A percentile compares a stretch with the other conserved stretches of the same genome.
phyloP scores from a whole-genome alignment of 768 basidiomycete species.

The Boletus rubescentipes region DNA sequence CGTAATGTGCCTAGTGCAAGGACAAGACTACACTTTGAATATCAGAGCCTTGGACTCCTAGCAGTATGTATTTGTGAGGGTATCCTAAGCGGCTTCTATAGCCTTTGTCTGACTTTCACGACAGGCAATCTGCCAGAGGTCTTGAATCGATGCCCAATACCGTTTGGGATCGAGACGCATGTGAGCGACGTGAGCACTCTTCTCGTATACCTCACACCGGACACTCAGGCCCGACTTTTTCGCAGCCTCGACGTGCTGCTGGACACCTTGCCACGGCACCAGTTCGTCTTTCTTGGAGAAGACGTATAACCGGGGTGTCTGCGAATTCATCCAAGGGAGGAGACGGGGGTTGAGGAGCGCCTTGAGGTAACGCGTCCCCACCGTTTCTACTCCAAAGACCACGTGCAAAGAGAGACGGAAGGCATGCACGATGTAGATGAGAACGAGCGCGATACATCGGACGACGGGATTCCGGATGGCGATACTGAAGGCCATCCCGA shows the following conservation, averaged over 20 bases:
- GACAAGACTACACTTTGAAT: too few species aligned
- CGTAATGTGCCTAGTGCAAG: too few species aligned
- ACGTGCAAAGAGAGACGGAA: neutral
- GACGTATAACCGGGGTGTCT: constrained; percentile 37
- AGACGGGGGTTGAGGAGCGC: constrained; percentile 23
- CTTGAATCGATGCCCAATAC: constrained; percentile 25
- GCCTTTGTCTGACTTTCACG: neutral
- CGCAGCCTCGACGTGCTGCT: constrained; percentile 27
- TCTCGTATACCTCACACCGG: constrained; percentile 30
- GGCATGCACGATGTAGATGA: too few species aligned
- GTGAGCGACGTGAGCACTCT: constrained; percentile 37
- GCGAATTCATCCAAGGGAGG: constrained; percentile 31
- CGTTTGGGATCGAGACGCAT: constrained; percentile 30
- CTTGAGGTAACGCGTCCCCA: constrained; percentile 3
- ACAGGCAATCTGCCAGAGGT: constrained; percentile 22
- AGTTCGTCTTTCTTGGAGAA: constrained; percentile 34
- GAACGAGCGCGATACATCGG: too few species aligned
- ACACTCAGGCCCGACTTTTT: constrained; percentile 25
- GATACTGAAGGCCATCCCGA: too few species aligned
- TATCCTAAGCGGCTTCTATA: neutral
- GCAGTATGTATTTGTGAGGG: too few species aligned
- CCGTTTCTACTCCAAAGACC: constrained; percentile 20
- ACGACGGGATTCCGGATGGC: too few species aligned
- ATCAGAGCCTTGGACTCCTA: too few species aligned
- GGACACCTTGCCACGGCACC: constrained; percentile 30